Evolutionary conservation across 352 stramenopile species (phyloP).

Genomic region (Vaucheria bursata): DNA sequence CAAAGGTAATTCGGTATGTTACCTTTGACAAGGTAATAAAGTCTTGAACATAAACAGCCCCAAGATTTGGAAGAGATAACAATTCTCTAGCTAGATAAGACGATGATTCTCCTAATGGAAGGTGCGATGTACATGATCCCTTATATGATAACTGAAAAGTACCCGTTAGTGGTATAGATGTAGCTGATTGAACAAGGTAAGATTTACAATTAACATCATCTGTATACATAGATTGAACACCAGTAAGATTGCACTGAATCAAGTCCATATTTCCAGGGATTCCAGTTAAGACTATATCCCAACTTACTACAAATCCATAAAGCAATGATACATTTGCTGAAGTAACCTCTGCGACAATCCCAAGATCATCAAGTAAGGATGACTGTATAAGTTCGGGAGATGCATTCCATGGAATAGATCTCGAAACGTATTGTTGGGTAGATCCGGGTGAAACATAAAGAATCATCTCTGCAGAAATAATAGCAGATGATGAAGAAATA

Average conservation of each 20-base stretch:
- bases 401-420: constrained; percentile 10
- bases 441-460: too few relatives aligned
- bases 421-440: too few relatives aligned
- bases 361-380: background rate
- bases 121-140: background rate
- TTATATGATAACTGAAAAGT: background rate
- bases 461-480: too few relatives aligned
- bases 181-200: background rate
- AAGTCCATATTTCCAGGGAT: constrained; percentile 21
- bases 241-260: constrained; percentile 18
- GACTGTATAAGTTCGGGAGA: background rate
- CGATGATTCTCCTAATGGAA: background rate
- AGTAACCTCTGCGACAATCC: background rate
- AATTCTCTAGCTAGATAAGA: background rate
- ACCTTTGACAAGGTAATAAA: constrained; percentile 7
- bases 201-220: constrained; percentile 17
- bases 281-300: constrained; percentile 29
- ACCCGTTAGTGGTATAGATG: background rate
- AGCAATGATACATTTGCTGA: constrained; percentile 8
- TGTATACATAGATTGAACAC: constrained; percentile 22
- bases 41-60: constrained; percentile 6
- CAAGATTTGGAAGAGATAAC: background rate
- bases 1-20: background rate
- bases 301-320: constrained; percentile 18
- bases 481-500: background rate